Conservation (phyloP, 2,329 filamentous ascomycete species). For the Hortaea werneckii region DNA sequence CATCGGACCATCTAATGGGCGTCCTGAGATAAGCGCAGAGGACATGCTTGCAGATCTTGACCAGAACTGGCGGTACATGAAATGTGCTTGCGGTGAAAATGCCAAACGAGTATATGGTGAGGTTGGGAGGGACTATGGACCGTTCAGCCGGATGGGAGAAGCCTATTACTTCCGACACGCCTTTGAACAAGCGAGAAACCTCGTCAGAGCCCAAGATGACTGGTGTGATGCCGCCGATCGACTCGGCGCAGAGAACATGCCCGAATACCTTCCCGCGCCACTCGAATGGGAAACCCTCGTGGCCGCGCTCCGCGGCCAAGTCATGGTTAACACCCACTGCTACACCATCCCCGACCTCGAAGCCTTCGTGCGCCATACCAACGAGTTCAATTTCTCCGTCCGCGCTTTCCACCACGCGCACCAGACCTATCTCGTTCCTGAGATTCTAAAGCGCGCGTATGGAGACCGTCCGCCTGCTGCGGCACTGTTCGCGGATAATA, state of each 20-base stretch:
- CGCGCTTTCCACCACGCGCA: slow-evolving; percentile 62
- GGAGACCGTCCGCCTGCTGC: slow-evolving; percentile 36
- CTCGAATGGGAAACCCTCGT: slow-evolving; percentile 53
- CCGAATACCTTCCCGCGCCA: slow-evolving; percentile 51
- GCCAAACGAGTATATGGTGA: slow-evolving; percentile 41
- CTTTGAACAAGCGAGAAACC: slow-evolving; percentile 50
- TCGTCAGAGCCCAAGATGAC: slow-evolving; percentile 54
- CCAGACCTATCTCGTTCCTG: slow-evolving; percentile 55
- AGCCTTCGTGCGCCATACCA: slow-evolving; percentile 58
- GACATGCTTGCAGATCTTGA: slow-evolving; percentile 59
- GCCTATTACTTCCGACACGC: slow-evolving; percentile 60
- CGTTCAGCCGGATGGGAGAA: slow-evolving; percentile 55
- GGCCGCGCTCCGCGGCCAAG: slow-evolving; percentile 55
- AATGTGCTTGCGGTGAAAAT: slow-evolving; percentile 52
- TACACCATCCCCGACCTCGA: slow-evolving; percentile 60
- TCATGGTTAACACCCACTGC: slow-evolving; percentile 61
- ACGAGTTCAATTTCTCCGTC: slow-evolving; percentile 59
- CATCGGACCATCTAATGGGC: slow-evolving; percentile 49
- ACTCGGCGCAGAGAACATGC: slow-evolving; percentile 42
- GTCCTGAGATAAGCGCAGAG: slow-evolving; percentile 51
- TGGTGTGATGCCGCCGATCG: slow-evolving; percentile 52
- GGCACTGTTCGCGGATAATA: slow-evolving; percentile 59
- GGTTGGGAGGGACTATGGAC: slow-evolving; percentile 41
- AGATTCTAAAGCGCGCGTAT: slow-evolving; percentile 38
- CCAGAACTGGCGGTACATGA: slow-evolving; percentile 58